Evolutionary conservation across 2,329 filamentous ascomycete species (phyloP).

Genomic region (Fusarium odoratissimum): DNA sequence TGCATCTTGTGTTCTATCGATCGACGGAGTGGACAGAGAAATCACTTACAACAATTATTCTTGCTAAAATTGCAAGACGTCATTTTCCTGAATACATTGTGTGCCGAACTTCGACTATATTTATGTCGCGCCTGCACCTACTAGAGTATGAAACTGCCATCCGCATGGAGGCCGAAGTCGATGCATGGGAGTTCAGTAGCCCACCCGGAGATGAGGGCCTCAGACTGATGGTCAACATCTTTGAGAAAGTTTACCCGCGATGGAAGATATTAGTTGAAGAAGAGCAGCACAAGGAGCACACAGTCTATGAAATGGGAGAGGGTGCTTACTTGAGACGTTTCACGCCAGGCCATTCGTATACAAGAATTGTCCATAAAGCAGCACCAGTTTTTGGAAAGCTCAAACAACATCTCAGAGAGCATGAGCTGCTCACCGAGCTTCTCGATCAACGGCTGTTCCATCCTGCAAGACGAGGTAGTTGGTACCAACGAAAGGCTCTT

Average conservation of each 20-base stretch:
- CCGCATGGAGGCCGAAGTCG: slow-evolving; percentile 82
- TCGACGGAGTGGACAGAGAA: slow-evolving; percentile 98
- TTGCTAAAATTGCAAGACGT: slow-evolving; percentile 87
- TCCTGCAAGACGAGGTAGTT: slow-evolving; percentile 82
- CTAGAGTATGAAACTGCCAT: slow-evolving; percentile 92
- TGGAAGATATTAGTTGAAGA: slow-evolving; percentile 80
- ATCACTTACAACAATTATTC: slow-evolving; percentile 91
- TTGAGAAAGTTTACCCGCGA: slow-evolving; percentile 80
- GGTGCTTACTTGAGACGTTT: slow-evolving; percentile 90
- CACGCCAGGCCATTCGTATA: slow-evolving; percentile 92
- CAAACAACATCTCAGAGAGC: slow-evolving; percentile 83
- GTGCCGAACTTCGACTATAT: slow-evolving; percentile 89
- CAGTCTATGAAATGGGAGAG: slow-evolving; percentile 83
- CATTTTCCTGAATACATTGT: slow-evolving; percentile 94
- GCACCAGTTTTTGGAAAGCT: slow-evolving; percentile 81
- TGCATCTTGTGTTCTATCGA: slow-evolving; percentile 95
- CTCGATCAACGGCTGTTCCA: slow-evolving; percentile 88
- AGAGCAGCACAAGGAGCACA: slow-evolving; percentile 81
- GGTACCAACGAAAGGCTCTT: slow-evolving; percentile 96
- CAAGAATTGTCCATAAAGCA: slow-evolving; percentile 90
- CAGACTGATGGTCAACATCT: slow-evolving; percentile 75
- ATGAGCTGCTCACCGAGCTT: slow-evolving; percentile 78
- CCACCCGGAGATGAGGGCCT: slow-evolving; percentile 73
- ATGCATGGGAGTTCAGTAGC: slow-evolving; percentile 85
- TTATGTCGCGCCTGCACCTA: slow-evolving; percentile 77